These are phyloP conservation scores for Elongisporangium prolatum DNA, from an alignment of 352 stramenopile genomes.

Conservation along the genomic window DNA sequence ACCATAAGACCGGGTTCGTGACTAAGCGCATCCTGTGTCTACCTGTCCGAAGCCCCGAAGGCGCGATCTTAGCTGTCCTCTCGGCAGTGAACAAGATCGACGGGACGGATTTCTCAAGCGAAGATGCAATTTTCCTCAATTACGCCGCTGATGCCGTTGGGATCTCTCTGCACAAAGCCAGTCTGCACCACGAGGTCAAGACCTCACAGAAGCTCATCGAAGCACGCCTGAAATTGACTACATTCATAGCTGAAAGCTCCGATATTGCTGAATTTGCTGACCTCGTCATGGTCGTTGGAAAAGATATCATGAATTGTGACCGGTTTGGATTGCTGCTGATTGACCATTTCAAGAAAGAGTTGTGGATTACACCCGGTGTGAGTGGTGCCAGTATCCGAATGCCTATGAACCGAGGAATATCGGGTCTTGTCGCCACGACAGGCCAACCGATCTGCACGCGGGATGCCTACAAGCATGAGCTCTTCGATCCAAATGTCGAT, in stretches of 20 bases:
- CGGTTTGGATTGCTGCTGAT: conserved; percentile 67
- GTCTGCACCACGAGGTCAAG: conserved; percentile 58
- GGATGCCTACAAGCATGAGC: conserved; percentile 67
- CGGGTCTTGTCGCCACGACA: conserved; percentile 60
- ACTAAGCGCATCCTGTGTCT: conserved; percentile 62
- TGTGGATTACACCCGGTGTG: conserved; percentile 64
- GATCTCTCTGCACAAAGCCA: conserved; percentile 66
- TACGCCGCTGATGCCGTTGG: conserved; percentile 65
- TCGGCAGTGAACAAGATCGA: conserved; percentile 76
- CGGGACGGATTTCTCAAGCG: conserved; percentile 53
- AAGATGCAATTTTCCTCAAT: conserved; percentile 70
- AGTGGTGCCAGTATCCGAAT: conserved; percentile 49
- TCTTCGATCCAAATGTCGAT: conserved; percentile 69
- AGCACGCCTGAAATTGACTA: conserved; percentile 51
- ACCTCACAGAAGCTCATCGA: conserved; percentile 74
- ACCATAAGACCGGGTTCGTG: conserved; percentile 59
- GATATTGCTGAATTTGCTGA: conserved; percentile 65
- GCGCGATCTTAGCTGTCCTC: conserved; percentile 53
- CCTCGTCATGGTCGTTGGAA: conserved; percentile 67
- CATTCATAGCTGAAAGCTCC: conserved; percentile 52
- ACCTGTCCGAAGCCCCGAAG: conserved; percentile 52
- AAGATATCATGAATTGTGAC: conserved; percentile 72
- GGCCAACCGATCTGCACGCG: conserved; percentile 48
- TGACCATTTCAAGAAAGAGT: conserved; percentile 72
- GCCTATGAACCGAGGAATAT: conserved; percentile 66